These are phyloP conservation scores for Aspergillus heteromorphus DNA, from an alignment of 495 filamentous ascomycete species.

Conservation along the genomic window DNA sequence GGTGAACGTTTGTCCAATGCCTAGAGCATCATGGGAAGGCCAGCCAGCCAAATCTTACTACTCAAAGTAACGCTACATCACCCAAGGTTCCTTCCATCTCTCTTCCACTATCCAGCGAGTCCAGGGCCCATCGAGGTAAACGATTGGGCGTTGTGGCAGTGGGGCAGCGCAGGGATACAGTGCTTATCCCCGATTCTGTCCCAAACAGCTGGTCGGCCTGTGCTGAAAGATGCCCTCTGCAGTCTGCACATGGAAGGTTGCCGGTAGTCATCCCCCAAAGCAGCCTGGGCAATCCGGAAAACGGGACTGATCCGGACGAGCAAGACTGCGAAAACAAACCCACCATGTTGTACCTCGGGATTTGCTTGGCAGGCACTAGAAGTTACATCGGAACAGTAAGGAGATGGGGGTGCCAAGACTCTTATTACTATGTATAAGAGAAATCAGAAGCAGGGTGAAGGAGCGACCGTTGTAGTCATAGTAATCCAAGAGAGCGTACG, in stretches of 20 bases:
- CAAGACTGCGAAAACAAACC: neutral
- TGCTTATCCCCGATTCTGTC: constrained; percentile 21
- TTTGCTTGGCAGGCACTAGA: constrained; percentile 5
- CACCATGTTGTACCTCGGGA: neutral
- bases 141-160: constrained; percentile 15
- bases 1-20: too few species aligned
- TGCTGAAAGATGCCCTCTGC: neutral
- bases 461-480: neutral
- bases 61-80: neutral
- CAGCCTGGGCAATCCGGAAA: neutral
- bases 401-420: neutral
- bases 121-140: neutral
- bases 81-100: constrained; percentile 10
- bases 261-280: neutral
- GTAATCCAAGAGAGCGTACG: neutral
- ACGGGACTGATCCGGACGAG: neutral
- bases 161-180: constrained; percentile 24
- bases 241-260: constrained; percentile 4
- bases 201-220: constrained; percentile 16
- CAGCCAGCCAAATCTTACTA: too few species aligned
- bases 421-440: neutral
- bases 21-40: too few species aligned
- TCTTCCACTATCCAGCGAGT: constrained; percentile 6
- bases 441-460: neutral
- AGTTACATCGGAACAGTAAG: neutral